phyloP scores from a whole-genome alignment of 2,329 filamentous ascomycete genomes.

The Colletotrichum scovillei region DNA sequence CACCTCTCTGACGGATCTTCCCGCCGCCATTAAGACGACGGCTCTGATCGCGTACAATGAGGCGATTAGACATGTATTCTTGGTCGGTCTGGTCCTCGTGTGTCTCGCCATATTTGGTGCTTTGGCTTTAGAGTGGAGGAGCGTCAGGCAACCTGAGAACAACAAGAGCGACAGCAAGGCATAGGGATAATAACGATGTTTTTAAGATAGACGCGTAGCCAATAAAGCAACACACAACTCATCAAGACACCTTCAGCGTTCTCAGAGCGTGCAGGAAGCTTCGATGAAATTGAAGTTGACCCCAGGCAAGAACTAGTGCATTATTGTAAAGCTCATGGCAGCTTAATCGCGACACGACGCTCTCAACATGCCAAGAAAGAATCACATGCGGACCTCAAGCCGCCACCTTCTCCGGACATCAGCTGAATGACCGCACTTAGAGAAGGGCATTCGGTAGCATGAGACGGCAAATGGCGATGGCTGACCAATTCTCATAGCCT shows the following conservation, averaged over 20 bases:
- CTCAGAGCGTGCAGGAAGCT: no score
- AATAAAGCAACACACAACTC: not conserved
- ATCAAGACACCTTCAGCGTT: not conserved
- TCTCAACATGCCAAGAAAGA: no score
- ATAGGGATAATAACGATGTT: not conserved
- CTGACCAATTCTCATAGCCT: not conserved
- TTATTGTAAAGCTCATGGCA: no score
- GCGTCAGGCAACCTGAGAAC: conserved; percentile 34
- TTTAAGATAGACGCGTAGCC: not conserved
- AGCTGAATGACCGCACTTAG: no score
- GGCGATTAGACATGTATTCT: conserved; percentile 64
- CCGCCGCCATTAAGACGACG: not conserved
- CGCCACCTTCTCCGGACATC: no score
- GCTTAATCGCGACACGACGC: no score
- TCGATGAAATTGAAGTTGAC: no score
- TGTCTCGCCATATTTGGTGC: conserved; percentile 61
- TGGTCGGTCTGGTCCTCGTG: conserved; percentile 62
- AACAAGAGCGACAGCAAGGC: not conserved
- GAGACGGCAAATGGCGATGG: no score
- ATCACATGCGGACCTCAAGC: no score
- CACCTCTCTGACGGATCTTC: conserved; percentile 38
- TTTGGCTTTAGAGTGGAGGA: conserved; percentile 66
- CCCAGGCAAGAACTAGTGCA: no score
- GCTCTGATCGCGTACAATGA: conserved; percentile 62
- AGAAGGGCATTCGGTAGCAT: not conserved